These are phyloP conservation scores for Globisporangium recalcitrans DNA, from an alignment of 352 stramenopile species.

Conservation along the genomic window DNA sequence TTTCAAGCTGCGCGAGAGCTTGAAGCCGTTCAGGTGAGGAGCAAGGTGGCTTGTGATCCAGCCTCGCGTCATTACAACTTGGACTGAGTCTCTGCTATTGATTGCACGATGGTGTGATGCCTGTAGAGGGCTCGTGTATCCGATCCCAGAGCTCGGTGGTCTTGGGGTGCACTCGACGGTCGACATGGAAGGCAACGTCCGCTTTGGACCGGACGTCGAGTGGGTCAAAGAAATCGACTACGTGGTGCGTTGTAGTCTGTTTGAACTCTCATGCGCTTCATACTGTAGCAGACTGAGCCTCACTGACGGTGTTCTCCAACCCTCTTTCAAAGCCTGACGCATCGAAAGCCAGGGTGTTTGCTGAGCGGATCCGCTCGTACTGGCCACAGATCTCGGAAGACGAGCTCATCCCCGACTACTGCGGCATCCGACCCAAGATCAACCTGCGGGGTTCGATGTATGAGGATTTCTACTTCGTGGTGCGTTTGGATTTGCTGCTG, in stretches of 20 bases:
- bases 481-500: too few species aligned
- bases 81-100: background rate
- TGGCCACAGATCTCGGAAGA: conserved; percentile 83
- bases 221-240: conserved; percentile 91
- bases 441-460: conserved; percentile 43
- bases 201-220: conserved; percentile 97
- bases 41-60: background rate
- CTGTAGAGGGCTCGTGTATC: conserved; percentile 91
- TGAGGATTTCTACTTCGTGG: conserved; percentile 91
- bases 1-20: conserved; percentile 75
- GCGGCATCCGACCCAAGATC: conserved; percentile 95
- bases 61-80: background rate
- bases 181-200: conserved; percentile 85
- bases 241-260: conserved; percentile 27
- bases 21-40: conserved; percentile 52
- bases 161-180: conserved; percentile 96
- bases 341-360: conserved; percentile 54
- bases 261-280: background rate
- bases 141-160: conserved; percentile 91
- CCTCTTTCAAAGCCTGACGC: conserved; percentile 35
- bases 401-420: conserved; percentile 90
- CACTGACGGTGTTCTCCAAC: background rate
- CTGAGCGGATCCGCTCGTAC: conserved; percentile 86
- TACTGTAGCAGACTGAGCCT: background rate
- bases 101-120: background rate